Evolutionary conservation across 2,329 filamentous ascomycete species (phyloP), one percentile per base, ranked within the genome.

Genomic region (Raffaelea albimanens): DNA sequence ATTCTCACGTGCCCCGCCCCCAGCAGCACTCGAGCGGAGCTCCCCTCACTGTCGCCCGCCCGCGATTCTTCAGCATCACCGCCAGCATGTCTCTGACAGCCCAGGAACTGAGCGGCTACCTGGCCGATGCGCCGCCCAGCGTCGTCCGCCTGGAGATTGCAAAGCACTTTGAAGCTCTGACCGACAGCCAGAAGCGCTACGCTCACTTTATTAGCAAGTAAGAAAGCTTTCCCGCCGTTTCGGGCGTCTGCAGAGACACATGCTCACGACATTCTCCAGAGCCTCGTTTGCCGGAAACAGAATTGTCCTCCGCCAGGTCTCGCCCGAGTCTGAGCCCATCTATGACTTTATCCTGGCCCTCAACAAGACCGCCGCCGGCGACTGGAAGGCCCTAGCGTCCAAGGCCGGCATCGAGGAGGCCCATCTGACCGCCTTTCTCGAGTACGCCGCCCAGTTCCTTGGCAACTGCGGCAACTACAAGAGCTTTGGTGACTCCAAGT

Each of bases 121-220:
- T 95, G 52, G 90, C 93, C 42, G 93, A 98, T 66, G 83, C 84
- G 54, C 93, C 93, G 41, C 93, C 93, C 1, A 85, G 83, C 43
- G 80, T 96, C 48, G 91, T 96, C 50, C 81, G 83, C 43, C 78
- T 98, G 44, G 83, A 88, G 63, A 93, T 97, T 63, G 88, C 88
- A 68, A 86, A 88, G 62, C 91, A 97, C 67, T 98, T 97, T 59
- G 85, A 91, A 47, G 80, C 82, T 33, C 67, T 93, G 52, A 75
- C 69, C 46, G 78, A 86, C 58, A 73, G 85, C 62, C 80, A 95
- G 70, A 89, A 91, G 71, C 82, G 85, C 61, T 96, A 96, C 73
- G 86, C 90, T 54, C 90, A 96, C 68, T 89, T 83, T 61, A 87
- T 95, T 62, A 87, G 83, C 76, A 80, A 77, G 84, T 87, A 73